Conservation (phyloP, 2,329 filamentous ascomycete genomes). For the Fusarium sp. region DNA sequence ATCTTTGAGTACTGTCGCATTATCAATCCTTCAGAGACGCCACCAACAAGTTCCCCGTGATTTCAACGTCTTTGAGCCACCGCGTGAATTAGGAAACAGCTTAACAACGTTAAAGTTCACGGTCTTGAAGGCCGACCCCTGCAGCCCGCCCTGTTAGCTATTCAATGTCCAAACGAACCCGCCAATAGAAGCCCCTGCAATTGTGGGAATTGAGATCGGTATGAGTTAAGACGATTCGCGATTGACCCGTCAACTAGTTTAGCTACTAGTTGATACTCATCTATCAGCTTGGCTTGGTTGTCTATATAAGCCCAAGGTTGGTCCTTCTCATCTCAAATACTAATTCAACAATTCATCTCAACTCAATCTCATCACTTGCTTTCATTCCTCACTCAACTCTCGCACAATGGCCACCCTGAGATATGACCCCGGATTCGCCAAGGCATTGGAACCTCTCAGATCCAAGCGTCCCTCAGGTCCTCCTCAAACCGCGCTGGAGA, state of each 20-base stretch:
- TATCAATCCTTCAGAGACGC: not conserved
- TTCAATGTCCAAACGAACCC: not conserved
- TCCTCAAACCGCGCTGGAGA: slow-evolving; percentile 20
- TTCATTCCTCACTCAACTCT: not conserved
- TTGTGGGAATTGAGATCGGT: not conserved
- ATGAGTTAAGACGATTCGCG: not conserved
- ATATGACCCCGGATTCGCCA: slow-evolving; percentile 34
- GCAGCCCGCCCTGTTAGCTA: not conserved
- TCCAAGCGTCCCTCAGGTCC: slow-evolving; percentile 7
- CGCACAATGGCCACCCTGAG: slow-evolving; percentile 20
- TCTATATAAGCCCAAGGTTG: not conserved
- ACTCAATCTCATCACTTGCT: not conserved
- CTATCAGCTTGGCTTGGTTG: not conserved
- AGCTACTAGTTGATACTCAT: not conserved
- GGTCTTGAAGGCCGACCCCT: not conserved
- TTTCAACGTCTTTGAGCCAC: not conserved
- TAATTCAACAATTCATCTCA: not conserved
- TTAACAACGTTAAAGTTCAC: not conserved
- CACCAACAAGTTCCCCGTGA: not conserved
- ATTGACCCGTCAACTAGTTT: not conserved
- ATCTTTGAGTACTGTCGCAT: not conserved
- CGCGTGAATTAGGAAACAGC: not conserved
- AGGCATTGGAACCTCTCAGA: slow-evolving; percentile 21
- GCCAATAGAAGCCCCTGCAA: not conserved
- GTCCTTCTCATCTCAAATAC: not conserved